Conservation (phyloP, 208 protist genomes). For the Leishmania aethiopica region DNA sequence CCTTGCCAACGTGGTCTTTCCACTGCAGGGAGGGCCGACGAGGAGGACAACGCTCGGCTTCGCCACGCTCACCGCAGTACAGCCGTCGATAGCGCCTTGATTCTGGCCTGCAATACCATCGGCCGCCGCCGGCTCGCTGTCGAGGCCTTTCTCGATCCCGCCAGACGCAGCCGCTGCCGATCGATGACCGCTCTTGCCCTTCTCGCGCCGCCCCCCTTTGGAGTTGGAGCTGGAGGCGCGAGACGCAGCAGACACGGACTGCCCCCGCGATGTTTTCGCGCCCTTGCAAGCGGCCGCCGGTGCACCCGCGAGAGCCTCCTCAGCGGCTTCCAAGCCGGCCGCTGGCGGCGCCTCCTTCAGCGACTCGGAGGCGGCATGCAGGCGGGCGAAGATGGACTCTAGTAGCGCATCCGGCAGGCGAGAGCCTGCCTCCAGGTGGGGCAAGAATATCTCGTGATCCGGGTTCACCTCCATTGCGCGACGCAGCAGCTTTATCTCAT, state of each 20-base stretch:
- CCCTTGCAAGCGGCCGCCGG: not conserved
- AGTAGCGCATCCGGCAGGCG: slow-evolving; percentile 69
- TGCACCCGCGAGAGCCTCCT: not conserved
- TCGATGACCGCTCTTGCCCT: slow-evolving; percentile 6
- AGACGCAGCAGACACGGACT: not conserved
- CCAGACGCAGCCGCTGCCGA: not conserved
- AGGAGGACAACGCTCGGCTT: slow-evolving; percentile 55
- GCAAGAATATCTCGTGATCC: slow-evolving; percentile 65
- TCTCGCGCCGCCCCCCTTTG: slow-evolving; percentile 14
- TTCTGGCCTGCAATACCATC: not conserved
- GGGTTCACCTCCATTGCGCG: slow-evolving; percentile 30
- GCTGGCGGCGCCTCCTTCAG: slow-evolving; percentile 12
- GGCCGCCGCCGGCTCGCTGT: not conserved
- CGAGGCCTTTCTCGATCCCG: not conserved
- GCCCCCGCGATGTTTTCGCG: not conserved
- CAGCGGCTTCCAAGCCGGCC: not conserved
- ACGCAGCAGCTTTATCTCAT: slow-evolving; percentile 75
- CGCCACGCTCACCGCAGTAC: not conserved
- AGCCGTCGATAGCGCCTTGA: not conserved
- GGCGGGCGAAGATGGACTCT: slow-evolving; percentile 56
- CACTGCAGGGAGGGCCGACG: slow-evolving; percentile 75
- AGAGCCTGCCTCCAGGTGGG: slow-evolving; percentile 61
- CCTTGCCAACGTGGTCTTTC: slow-evolving; percentile 69
- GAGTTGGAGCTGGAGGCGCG: not conserved
- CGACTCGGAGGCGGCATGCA: slow-evolving; percentile 31